Conservation (phyloP, 148 eudicot species). For the Diospyros lotus region DNA sequence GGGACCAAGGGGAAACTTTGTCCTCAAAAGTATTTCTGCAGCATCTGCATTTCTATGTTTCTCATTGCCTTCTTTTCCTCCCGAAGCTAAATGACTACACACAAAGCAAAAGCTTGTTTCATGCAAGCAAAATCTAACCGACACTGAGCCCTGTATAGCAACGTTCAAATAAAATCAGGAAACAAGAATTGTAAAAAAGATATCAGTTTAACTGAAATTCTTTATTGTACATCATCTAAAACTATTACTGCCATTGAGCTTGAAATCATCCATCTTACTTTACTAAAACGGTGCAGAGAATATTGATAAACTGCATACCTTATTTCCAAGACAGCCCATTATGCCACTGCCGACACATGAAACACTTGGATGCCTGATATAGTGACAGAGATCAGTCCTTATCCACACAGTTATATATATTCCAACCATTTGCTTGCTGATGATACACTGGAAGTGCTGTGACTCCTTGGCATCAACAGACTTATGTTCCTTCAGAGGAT, state of each 20-base stretch:
- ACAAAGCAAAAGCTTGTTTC: constrained; percentile 62
- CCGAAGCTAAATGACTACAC: constrained; percentile 57
- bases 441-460: constrained; percentile 8
- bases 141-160: constrained; percentile 20
- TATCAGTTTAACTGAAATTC: too few species aligned
- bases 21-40: constrained; percentile 36
- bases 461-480: neutral
- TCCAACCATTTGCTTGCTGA: constrained; percentile 36
- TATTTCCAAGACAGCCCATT: constrained; percentile 34
- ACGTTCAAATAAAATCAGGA: too few species aligned
- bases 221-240: too few species aligned
- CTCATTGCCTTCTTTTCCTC: constrained; percentile 55
- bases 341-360: constrained; percentile 30
- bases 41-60: constrained; percentile 40
- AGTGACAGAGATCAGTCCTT: constrained; percentile 11
- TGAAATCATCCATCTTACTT: too few species aligned
- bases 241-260: too few species aligned
- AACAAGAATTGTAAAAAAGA: too few species aligned
- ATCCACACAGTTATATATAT: constrained; percentile 27
- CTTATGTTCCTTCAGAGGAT: constrained; percentile 1
- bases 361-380: constrained; percentile 16
- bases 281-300: too few species aligned
- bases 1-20: constrained; percentile 35
- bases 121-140: constrained; percentile 41
- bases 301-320: constrained; percentile 9